Evolutionary conservation across 257 asterid species (phyloP).

Genomic region (Nemophila menziesii): DNA sequence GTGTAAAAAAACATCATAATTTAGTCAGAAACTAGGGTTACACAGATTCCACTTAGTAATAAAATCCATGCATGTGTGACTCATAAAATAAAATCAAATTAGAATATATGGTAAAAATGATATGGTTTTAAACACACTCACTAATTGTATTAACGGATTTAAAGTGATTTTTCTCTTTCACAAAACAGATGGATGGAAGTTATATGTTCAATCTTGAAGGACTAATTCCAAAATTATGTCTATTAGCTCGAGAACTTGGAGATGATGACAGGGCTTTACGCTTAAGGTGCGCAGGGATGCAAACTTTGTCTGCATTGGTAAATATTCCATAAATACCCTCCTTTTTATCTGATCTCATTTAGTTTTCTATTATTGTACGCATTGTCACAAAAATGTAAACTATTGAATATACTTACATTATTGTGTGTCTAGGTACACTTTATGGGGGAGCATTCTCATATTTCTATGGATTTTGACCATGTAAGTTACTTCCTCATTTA

Average conservation of each 20-base stretch:
- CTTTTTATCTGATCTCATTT: background rate
- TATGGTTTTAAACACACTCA: background rate
- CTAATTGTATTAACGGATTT: conserved; percentile 1
- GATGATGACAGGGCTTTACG: conserved; percentile 28
- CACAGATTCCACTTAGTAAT: background rate
- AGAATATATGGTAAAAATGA: background rate
- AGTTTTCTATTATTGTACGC: too few species aligned
- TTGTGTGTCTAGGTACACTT: conserved; percentile 24
- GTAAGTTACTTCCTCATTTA: conserved; percentile 17
- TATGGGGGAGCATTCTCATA: conserved; percentile 42
- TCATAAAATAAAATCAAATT: background rate
- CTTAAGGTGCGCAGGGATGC: conserved; percentile 35
- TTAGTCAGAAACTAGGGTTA: too few species aligned
- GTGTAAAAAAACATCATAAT: too few species aligned
- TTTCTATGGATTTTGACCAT: conserved; percentile 41
- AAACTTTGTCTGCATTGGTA: conserved; percentile 39
- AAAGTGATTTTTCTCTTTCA: conserved; percentile 8
- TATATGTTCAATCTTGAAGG: conserved; percentile 49
- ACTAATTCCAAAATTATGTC: conserved; percentile 39
- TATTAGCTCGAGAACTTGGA: conserved; percentile 38
- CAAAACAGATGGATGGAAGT: conserved; percentile 32
- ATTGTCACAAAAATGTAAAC: too few species aligned
- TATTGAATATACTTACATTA: background rate
- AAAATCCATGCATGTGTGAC: background rate
- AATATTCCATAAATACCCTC: background rate